Evolutionary conservation across 2,329 filamentous ascomycete species (phyloP), one percentile per base, ranked within the genome.

Genomic region (Zarea fungicola): DNA sequence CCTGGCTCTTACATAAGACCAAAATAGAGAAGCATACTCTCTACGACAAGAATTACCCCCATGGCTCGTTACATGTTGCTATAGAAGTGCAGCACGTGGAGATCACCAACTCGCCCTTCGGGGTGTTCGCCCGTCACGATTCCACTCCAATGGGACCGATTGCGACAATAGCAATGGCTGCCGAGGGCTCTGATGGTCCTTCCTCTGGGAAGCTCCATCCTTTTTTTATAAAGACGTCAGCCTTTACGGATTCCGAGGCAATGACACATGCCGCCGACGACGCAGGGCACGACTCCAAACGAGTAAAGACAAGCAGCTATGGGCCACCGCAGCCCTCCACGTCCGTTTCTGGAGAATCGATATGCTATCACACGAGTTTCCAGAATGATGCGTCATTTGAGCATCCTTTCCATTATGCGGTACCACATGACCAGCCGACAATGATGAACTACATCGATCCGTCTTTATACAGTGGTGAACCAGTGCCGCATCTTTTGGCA

Each of bases 161-260:
- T 36, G 56, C 68, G 50, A 61, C 71, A 48, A 64, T 65, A 56
- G 67, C 61, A 42, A 80, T 78, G 76, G 64, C 65, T 54, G 67
- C 67, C 48, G 64, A 67, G 58, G 65, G 60, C 49, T 54, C 63
- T 45, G 60, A 58, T 52, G 67, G 67, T 48, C 58, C 62, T 9
- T 52, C 59, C 32, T 56, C 60, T 21, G 73, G 71, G 57, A 78
- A 76, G 54, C 58, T 81, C 31, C 78, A 81, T 55, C 78, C 78
- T 16, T 80, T 81, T 63, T 81, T 81, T 58, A 58, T 65, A 32
- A 65, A 63, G 49, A 49, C 50, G 23, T 14, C 43, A 6, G 31
- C 29, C 31, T 42, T 42, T 18, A 14, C 37, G 14, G 25, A 32
- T 16, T 16, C 31, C 9, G 32, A 50, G 3, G 22, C 39, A 16